Conservation (phyloP, 345 rosid species). For the Acer campestre region DNA sequence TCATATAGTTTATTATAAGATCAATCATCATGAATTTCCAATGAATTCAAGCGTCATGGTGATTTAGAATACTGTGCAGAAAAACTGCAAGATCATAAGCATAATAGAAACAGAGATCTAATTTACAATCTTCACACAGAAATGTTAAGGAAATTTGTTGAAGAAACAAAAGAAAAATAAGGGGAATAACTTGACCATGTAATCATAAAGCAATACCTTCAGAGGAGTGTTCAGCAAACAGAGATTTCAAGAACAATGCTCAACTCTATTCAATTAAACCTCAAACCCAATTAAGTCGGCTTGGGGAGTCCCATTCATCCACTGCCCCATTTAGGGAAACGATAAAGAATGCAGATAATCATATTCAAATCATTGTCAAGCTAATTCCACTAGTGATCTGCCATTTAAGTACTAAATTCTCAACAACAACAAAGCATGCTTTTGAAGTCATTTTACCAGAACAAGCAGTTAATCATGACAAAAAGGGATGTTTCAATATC, state of each 20-base stretch:
- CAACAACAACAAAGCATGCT: neutral
- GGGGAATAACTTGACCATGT: neutral
- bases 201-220: neutral
- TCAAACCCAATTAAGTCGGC: neutral
- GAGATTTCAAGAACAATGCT: neutral
- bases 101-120: neutral
- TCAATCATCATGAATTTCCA: neutral
- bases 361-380: neutral
- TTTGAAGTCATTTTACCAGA: neutral
- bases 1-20: neutral
- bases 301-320: neutral
- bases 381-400: neutral
- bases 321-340: neutral
- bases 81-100: neutral
- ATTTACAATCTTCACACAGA: neutral
- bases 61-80: neutral
- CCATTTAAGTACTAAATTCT: neutral
- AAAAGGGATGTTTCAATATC: neutral
- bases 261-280: neutral
- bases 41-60: neutral
- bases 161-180: neutral
- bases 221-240: neutral
- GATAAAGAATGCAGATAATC: neutral
- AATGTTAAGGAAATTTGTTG: neutral
- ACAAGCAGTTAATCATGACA: neutral